Conservation (phyloP, 495 filamentous ascomycete genomes). For the Penicillium nucicola region DNA sequence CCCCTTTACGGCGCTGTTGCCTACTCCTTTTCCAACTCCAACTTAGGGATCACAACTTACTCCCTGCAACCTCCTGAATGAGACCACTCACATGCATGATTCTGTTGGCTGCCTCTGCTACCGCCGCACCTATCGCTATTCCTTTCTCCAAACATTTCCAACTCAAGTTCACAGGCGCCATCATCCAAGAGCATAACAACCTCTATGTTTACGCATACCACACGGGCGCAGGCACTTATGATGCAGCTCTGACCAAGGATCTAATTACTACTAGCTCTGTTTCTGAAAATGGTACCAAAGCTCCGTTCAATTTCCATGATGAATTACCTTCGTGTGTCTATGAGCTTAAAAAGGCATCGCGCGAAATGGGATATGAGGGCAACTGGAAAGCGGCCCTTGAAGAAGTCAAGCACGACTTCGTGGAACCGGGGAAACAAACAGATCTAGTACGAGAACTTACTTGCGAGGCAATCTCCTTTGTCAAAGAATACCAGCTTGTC, state of each 20-base stretch:
- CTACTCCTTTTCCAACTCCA: neutral
- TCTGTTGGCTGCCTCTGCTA: slow-evolving; percentile 24
- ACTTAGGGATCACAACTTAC: neutral
- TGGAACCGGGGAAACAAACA: too few relatives aligned
- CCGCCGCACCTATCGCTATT: slow-evolving; percentile 19
- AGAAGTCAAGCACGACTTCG: too few relatives aligned
- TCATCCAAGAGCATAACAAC: slow-evolving; percentile 31
- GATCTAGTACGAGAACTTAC: too few relatives aligned
- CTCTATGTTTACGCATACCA: slow-evolving; percentile 48
- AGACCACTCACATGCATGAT: slow-evolving; percentile 31
- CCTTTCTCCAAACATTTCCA: slow-evolving; percentile 29
- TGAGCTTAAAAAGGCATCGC: too few relatives aligned
- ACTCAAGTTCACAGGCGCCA: slow-evolving; percentile 39
- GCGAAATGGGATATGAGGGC: too few relatives aligned
- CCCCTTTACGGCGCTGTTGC: neutral
- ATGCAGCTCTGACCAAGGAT: slow-evolving; percentile 37
- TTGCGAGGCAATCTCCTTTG: too few relatives aligned
- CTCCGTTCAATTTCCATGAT: slow-evolving; percentile 8
- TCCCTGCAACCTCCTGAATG: slow-evolving; percentile 19
- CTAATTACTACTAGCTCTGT: slow-evolving; percentile 20
- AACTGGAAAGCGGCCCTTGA: too few relatives aligned
- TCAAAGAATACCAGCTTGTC: too few relatives aligned
- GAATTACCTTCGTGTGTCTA: slow-evolving; percentile 36
- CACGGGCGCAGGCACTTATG: slow-evolving; percentile 45
- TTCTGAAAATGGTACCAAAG: slow-evolving; percentile 41